phyloP scores from a whole-genome alignment of 73 alveolate species.

The Paramecium primaurelia region DNA sequence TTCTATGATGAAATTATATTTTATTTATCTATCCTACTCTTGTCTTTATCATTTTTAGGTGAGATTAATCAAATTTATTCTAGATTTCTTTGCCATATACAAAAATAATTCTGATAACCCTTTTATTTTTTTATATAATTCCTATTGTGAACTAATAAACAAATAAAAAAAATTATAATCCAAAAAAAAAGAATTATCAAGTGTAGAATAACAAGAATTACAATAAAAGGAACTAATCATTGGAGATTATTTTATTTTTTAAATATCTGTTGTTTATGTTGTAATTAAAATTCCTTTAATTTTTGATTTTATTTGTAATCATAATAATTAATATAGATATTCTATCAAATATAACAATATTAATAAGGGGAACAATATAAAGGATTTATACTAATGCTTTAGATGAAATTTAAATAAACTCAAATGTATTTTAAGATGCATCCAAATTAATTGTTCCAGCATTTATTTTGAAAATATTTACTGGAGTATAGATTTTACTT shows the following conservation, averaged over 20 bases:
- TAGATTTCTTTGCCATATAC: not conserved
- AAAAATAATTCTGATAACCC: not conserved
- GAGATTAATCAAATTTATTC: not conserved
- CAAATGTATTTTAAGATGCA: slow-evolving; percentile 1
- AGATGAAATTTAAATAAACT: not conserved
- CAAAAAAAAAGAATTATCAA: not conserved
- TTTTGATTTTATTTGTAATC: not conserved
- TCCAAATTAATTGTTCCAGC: not conserved
- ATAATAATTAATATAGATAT: not conserved
- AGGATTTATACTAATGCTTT: not conserved
- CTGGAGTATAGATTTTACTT: not conserved
- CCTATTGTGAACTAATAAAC: not conserved
- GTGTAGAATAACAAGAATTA: not conserved
- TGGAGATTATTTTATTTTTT: not conserved
- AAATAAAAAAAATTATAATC: not conserved
- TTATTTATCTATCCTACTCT: not conserved
- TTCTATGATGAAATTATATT: not conserved
- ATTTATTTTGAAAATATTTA: not conserved
- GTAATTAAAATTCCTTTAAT: not conserved
- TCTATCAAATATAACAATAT: not conserved
- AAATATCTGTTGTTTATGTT: not conserved
- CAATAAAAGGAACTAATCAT: not conserved
- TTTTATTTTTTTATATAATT: not conserved
- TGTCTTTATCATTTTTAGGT: not conserved
- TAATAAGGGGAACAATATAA: not conserved